Percentiles rank a stretch among this genome's conserved stretches.
Evolutionary conservation across 306 rosid genomes (phyloP).

Genomic region (Vicia sativa): DNA sequence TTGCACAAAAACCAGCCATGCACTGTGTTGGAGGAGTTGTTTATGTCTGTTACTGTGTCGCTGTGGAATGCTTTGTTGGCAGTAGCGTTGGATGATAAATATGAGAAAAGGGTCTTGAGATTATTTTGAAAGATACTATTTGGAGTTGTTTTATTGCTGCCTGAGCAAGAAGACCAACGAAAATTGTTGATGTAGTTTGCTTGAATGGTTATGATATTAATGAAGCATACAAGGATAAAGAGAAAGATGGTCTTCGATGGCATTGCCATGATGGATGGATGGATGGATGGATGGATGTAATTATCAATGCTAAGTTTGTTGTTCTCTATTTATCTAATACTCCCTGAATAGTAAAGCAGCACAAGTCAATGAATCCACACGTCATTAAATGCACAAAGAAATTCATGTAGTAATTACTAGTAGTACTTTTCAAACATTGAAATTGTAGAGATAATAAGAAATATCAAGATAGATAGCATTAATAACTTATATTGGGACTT

Average conservation of each 20-base stretch:
- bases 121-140: not conserved
- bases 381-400: too few relatives aligned
- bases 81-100: slow-evolving; percentile 6
- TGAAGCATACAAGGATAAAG: not conserved
- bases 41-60: not conserved
- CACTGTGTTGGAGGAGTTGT: not conserved
- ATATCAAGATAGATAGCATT: too few relatives aligned
- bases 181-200: not conserved
- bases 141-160: not conserved
- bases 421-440: too few relatives aligned
- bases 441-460: too few relatives aligned
- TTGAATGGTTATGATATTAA: not conserved
- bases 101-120: not conserved
- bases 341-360: too few relatives aligned
- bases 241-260: not conserved
- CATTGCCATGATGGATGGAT: not conserved
- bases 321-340: too few relatives aligned
- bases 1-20: slow-evolving; percentile 22
- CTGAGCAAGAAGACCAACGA: not conserved
- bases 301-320: not conserved
- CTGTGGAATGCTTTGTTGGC: not conserved
- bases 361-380: too few relatives aligned
- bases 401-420: too few relatives aligned
- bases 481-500: too few relatives aligned
- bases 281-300: too few relatives aligned